These are phyloP conservation scores for Coemansia sp. DNA, from an alignment of 192 early-diverging fungal genomes.

Conservation along the genomic window DNA sequence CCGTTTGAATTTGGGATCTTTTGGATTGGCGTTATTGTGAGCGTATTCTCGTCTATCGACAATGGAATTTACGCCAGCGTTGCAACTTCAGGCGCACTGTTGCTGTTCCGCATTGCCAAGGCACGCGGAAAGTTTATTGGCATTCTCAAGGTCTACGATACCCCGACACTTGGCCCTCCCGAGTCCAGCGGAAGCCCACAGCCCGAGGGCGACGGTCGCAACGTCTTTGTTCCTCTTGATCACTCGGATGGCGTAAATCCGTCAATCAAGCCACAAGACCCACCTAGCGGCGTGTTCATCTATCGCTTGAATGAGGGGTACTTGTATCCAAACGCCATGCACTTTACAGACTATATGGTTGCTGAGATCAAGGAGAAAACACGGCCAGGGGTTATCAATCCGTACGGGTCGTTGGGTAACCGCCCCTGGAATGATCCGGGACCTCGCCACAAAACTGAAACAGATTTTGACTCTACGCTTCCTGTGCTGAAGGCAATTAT, in stretches of 20 bases:
- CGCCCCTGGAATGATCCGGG: constrained; percentile 61
- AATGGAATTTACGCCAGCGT: constrained; percentile 80
- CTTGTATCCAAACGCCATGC: constrained; percentile 52
- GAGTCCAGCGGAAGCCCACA: background rate
- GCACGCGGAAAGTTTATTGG: constrained; percentile 50
- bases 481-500: constrained; percentile 69
- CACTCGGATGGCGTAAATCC: constrained; percentile 41
- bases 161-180: background rate
- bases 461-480: constrained; percentile 40
- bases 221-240: constrained; percentile 71
- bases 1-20: constrained; percentile 51
- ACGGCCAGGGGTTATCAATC: constrained; percentile 46
- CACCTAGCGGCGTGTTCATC: constrained; percentile 42
- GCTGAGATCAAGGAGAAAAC: constrained; percentile 52
- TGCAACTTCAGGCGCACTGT: constrained; percentile 63
- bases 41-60: constrained; percentile 61
- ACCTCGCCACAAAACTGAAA: constrained; percentile 44
- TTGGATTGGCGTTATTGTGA: constrained; percentile 56
- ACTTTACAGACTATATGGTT: constrained; percentile 56
- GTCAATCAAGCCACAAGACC: constrained; percentile 22
- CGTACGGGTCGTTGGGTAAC: constrained; percentile 49
- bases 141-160: constrained; percentile 38
- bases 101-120: constrained; percentile 76
- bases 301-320: constrained; percentile 53
- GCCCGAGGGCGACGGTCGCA: constrained; percentile 27